These are phyloP conservation scores for Casaregolazyma lundiana DNA, from an alignment of 1,139 yeast species.

Conservation along the genomic window DNA sequence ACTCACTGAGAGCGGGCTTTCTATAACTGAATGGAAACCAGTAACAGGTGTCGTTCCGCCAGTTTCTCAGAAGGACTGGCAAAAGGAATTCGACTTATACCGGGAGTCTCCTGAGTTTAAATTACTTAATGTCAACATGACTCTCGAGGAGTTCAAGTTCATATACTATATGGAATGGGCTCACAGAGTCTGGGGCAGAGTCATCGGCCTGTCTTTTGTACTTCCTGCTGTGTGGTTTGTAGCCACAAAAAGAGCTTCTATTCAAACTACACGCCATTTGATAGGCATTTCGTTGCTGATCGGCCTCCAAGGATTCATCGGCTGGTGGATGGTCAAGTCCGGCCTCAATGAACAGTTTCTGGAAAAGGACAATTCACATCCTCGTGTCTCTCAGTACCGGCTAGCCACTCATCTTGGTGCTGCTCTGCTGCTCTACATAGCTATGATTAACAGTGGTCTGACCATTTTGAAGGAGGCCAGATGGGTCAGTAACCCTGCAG, in stretches of 20 bases:
- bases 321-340: conserved; percentile 99
- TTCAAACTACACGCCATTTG: conserved; percentile 63
- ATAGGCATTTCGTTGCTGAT: conserved; percentile 69
- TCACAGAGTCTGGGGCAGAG: conserved; percentile 87
- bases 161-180: conserved; percentile 98
- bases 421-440: conserved; percentile 81
- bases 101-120: conserved; percentile 86
- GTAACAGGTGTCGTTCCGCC: conserved; percentile 96
- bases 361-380: conserved; percentile 72
- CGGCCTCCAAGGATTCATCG: conserved; percentile 92
- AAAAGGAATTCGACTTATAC: conserved; percentile 74
- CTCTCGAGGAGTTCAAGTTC: conserved; percentile 89
- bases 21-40: conserved; percentile 98
- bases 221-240: conserved; percentile 84
- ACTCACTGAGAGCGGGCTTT: conserved; percentile 89
- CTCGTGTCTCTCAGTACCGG: conserved; percentile 94
- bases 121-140: conserved; percentile 82
- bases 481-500: conserved; percentile 57
- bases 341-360: conserved; percentile 84
- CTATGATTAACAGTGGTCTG: conserved; percentile 86
- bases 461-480: conserved; percentile 74
- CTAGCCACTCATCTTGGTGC: conserved; percentile 92
- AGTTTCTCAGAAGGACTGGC: conserved; percentile 73
- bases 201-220: conserved; percentile 77
- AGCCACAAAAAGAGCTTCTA: conserved; percentile 58